Evolutionary conservation across 768 basidiomycete species (phyloP).

Genomic region (Leucogyrophana mollusca): DNA sequence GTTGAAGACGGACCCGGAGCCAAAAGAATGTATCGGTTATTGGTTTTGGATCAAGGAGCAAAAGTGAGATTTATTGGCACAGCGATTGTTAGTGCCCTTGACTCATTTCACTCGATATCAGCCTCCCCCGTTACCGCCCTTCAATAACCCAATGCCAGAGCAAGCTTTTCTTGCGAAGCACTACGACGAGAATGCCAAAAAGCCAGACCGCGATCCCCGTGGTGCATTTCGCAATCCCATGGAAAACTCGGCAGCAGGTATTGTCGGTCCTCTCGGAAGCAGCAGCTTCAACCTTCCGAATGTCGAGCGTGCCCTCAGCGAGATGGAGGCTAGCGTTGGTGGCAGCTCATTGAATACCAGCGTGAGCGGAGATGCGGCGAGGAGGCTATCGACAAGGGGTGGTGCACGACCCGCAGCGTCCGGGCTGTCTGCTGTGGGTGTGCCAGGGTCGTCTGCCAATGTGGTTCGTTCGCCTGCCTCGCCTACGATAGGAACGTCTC

Average conservation of each 20-base stretch:
- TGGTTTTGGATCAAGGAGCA: constrained; percentile 74
- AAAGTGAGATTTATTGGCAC: too few species aligned
- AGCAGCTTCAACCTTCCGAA: constrained; percentile 82
- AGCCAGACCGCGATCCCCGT: constrained; percentile 86
- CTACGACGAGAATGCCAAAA: constrained; percentile 89
- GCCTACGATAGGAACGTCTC: constrained; percentile 34
- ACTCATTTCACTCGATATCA: too few species aligned
- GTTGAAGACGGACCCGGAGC: constrained; percentile 49
- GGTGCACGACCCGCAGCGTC: constrained; percentile 26
- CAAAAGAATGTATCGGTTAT: constrained; percentile 60
- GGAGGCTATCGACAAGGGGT: constrained; percentile 28
- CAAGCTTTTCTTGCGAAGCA: constrained; percentile 90
- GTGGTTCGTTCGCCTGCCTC: constrained; percentile 38
- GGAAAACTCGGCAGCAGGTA: constrained; percentile 64
- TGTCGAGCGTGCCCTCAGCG: constrained; percentile 83
- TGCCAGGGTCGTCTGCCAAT: constrained; percentile 29
- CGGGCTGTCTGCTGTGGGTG: constrained; percentile 39
- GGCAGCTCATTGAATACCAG: constrained; percentile 31
- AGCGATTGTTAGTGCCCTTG: too few species aligned
- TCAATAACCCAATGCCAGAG: constrained; percentile 83
- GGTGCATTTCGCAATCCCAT: constrained; percentile 80
- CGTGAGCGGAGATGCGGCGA: constrained; percentile 31
- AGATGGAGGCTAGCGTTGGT: constrained; percentile 73
- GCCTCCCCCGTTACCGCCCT: constrained; percentile 66
- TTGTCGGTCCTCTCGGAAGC: constrained; percentile 92